Evolutionary conservation across 768 basidiomycete genomes (phyloP).

Genomic region (Lepiota brunneoincarnata): DNA sequence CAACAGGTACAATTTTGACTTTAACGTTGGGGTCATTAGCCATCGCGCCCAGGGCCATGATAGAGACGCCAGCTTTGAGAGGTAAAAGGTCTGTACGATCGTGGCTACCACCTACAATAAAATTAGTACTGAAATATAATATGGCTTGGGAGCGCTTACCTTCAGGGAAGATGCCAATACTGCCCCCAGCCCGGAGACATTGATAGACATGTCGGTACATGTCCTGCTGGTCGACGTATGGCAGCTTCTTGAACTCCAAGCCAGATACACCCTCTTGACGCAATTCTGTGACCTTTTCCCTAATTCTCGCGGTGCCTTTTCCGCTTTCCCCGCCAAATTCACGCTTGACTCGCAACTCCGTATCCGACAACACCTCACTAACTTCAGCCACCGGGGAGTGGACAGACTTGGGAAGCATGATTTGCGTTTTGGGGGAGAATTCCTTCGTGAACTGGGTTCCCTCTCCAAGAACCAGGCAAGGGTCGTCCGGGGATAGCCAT

Average conservation of each 20-base stretch:
- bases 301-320: slow-evolving; percentile 63
- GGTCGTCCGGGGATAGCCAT: slow-evolving; percentile 69
- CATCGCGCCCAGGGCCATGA: slow-evolving; percentile 99
- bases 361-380: slow-evolving; percentile 85
- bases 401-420: slow-evolving; percentile 80
- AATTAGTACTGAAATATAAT: neutral
- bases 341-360: slow-evolving; percentile 77
- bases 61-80: slow-evolving; percentile 93
- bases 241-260: slow-evolving; percentile 77
- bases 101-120: slow-evolving; percentile 83
- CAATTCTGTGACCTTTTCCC: slow-evolving; percentile 65
- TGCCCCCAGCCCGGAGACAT: slow-evolving; percentile 78
- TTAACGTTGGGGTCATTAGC: slow-evolving; percentile 80
- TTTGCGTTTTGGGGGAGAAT: slow-evolving; percentile 76
- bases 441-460: slow-evolving; percentile 76
- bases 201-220: slow-evolving; percentile 96
- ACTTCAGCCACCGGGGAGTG: slow-evolving; percentile 81
- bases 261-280: slow-evolving; percentile 56
- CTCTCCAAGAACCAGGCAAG: slow-evolving; percentile 79
- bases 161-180: slow-evolving; percentile 98
- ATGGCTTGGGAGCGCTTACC: slow-evolving; percentile 41
- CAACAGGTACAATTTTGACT: slow-evolving; percentile 91
- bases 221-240: slow-evolving; percentile 88
- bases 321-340: slow-evolving; percentile 84
- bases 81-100: slow-evolving; percentile 96